phyloP scores from a whole-genome alignment of 371 early-diverging fungal species.

The Basidiobolus meristosporus region DNA sequence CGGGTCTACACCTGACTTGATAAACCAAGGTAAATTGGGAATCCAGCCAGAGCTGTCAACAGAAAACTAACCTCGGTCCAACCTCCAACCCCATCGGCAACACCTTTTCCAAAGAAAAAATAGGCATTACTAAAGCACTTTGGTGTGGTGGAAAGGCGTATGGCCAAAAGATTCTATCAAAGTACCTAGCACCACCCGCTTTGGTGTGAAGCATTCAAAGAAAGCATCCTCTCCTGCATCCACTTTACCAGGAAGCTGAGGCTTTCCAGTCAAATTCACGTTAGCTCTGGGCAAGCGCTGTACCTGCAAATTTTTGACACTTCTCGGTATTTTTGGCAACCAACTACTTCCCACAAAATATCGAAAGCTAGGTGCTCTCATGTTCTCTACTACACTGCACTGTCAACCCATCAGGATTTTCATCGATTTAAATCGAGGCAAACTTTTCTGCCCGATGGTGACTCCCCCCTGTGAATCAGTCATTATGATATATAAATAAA shows the following conservation, averaged over 20 bases:
- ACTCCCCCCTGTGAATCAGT: no score
- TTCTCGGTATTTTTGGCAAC: conserved; percentile 1
- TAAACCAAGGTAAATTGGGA: not conserved
- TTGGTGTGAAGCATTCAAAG: conserved; percentile 7
- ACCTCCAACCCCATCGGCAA: conserved; percentile 51
- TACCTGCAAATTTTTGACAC: not conserved
- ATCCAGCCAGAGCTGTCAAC: not conserved
- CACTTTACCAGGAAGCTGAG: conserved; percentile 14
- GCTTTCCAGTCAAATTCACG: conserved; percentile 7
- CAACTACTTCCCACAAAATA: not conserved
- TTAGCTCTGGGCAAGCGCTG: conserved; percentile 9
- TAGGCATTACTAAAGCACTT: no score
- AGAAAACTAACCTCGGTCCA: conserved; percentile 24
- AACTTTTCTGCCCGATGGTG: no score
- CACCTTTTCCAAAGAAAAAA: conserved; percentile 19
- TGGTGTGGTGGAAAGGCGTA: no score
- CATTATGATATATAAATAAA: no score
- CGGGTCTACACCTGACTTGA: conserved; percentile 13
- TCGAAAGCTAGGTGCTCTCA: not conserved
- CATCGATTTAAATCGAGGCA: no score
- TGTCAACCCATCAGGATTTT: no score
- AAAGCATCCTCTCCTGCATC: conserved; percentile 60
- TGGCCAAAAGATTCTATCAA: no score
- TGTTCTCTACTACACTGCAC: no score
- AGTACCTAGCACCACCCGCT: no score